phyloP scores from a whole-genome alignment of 2,329 filamentous ascomycete genomes.

The Stachybotrys chartarum region DNA sequence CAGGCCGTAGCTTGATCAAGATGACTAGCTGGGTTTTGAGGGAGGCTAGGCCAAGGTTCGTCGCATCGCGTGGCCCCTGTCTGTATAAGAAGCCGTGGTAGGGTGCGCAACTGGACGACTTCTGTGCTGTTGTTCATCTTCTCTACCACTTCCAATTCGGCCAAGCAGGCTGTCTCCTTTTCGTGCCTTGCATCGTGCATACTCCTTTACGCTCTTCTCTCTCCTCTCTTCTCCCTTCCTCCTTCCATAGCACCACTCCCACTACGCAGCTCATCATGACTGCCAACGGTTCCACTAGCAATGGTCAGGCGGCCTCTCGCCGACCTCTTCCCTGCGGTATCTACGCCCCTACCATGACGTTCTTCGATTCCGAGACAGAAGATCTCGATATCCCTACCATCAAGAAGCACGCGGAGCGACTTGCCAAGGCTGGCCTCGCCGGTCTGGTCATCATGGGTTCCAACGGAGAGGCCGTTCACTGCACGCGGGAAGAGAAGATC shows the following conservation, averaged over 20 bases:
- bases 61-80: no score
- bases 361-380: conserved; percentile 78
- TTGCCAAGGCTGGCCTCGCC: conserved; percentile 69
- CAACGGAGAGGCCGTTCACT: conserved; percentile 84
- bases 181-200: not conserved
- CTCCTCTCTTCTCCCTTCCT: conserved; percentile 4
- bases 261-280: conserved; percentile 13
- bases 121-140: not conserved
- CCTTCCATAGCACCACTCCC: conserved; percentile 2
- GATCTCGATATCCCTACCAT: conserved; percentile 75
- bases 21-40: no score
- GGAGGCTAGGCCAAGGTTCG: no score
- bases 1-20: no score
- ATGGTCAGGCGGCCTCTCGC: conserved; percentile 22
- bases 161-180: not conserved
- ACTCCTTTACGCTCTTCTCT: conserved; percentile 1
- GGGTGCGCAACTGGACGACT: no score
- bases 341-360: conserved; percentile 85
- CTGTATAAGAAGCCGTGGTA: no score
- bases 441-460: conserved; percentile 84
- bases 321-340: conserved; percentile 70
- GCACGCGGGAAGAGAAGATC: conserved; percentile 69
- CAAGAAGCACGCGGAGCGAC: conserved; percentile 72
- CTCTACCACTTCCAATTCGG: conserved; percentile 9
- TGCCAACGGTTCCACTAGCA: conserved; percentile 12